These are phyloP conservation scores for Cyberlindnera euphorbiae DNA, from an alignment of 805 yeast genomes.

Conservation along the genomic window DNA sequence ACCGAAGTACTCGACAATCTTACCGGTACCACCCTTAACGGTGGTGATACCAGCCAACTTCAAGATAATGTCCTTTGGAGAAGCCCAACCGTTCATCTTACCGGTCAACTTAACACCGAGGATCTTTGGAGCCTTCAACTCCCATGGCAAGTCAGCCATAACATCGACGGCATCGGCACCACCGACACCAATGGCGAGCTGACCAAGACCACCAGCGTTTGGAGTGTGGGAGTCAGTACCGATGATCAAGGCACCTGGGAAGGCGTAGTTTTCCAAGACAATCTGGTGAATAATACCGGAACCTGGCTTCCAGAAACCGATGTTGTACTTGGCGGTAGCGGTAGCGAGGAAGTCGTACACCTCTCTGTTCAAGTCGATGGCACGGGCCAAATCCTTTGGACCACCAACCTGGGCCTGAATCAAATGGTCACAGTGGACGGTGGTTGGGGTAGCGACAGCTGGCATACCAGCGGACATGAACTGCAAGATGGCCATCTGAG, in stretches of 20 bases:
- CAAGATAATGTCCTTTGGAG: slow-evolving; percentile 96
- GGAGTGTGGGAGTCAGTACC: slow-evolving; percentile 99
- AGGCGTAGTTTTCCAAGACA: slow-evolving; percentile 92
- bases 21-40: slow-evolving; percentile 98
- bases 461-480: slow-evolving; percentile 96
- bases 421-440: slow-evolving; percentile 97
- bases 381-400: slow-evolving; percentile 70
- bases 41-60: slow-evolving; percentile 88
- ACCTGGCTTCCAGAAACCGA: slow-evolving; percentile 99
- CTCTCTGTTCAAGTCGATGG: slow-evolving; percentile 84
- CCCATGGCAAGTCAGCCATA: slow-evolving; percentile 97
- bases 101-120: slow-evolving; percentile 95
- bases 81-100: slow-evolving; percentile 83
- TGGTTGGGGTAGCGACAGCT: slow-evolving; percentile 85
- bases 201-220: slow-evolving; percentile 98
- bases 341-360: slow-evolving; percentile 92
- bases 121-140: slow-evolving; percentile 93
- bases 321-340: slow-evolving; percentile 92
- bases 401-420: slow-evolving; percentile 97
- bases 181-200: slow-evolving; percentile 98
- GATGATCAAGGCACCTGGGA: slow-evolving; percentile 94
- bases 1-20: slow-evolving; percentile 94
- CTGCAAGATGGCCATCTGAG: slow-evolving; percentile 96
- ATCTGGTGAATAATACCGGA: slow-evolving; percentile 98
- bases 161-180: slow-evolving; percentile 99